Conservation (phyloP, 805 yeast species). For the Millerozyma miso region DNA sequence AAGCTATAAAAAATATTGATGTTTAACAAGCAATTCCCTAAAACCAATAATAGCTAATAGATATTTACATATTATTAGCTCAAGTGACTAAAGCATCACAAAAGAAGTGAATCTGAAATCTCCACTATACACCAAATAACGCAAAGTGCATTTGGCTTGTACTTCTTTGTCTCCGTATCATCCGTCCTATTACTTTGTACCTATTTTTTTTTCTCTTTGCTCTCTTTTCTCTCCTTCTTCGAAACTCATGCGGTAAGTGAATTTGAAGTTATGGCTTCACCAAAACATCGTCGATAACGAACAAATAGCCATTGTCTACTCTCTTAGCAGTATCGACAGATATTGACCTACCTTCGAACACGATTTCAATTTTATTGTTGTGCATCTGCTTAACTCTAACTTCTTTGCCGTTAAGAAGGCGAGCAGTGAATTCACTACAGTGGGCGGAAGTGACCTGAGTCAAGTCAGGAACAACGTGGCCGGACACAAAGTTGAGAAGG, state of each 20-base stretch:
- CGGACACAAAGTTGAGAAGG: conserved; percentile 52
- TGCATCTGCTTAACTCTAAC: conserved; percentile 17
- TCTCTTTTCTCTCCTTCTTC: no score
- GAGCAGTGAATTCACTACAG: conserved; percentile 12
- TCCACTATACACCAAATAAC: neutral
- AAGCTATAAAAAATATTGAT: no score
- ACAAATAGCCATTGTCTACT: conserved; percentile 38
- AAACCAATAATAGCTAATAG: no score
- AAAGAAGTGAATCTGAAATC: neutral
- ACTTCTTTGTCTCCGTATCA: no score
- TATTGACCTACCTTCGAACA: conserved; percentile 13
- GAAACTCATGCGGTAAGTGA: no score
- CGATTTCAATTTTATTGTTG: conserved; percentile 15
- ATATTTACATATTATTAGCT: no score
- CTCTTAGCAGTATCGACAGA: conserved; percentile 22
- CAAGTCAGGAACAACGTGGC: conserved; percentile 50
- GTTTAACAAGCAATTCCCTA: no score
- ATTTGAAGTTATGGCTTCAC: conserved; percentile 17
- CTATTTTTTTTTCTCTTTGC: no score
- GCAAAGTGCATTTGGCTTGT: neutral
- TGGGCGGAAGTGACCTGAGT: conserved; percentile 13
- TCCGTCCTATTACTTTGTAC: no score
- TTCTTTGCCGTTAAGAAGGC: conserved; percentile 17
- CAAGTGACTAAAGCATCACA: neutral
- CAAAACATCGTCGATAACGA: conserved; percentile 34